Percentiles rank a stretch among this genome's conserved stretches.
Conservation (phyloP, 805 yeast genomes). For the Dipodascopsis tothii region DNA sequence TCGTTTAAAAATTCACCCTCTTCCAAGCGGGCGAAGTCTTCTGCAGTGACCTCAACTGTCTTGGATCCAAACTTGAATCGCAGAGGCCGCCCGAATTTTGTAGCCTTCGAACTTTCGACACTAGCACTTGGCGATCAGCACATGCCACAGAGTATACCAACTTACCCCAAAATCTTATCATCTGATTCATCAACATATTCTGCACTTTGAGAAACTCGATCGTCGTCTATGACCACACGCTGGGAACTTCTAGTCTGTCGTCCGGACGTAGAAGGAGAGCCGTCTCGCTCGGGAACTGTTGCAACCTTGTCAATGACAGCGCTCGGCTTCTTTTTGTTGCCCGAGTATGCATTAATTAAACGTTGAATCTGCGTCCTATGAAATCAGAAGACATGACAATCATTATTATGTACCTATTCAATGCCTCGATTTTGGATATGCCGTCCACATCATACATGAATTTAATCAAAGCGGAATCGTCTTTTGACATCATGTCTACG, state of each 20-base stretch:
- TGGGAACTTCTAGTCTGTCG: not conserved
- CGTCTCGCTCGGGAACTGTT: too few species aligned
- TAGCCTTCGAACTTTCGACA: not conserved
- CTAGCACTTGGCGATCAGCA: not conserved
- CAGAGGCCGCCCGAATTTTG: constrained; percentile 10
- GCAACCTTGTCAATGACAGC: too few species aligned
- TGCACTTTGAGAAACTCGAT: not conserved
- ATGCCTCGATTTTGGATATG: constrained; percentile 1
- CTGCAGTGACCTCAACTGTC: constrained; percentile 49
- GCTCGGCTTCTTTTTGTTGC: not conserved
- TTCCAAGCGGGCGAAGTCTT: constrained; percentile 72
- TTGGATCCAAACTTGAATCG: constrained; percentile 42
- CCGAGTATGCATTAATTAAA: not conserved
- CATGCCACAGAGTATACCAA: not conserved
- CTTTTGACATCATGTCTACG: constrained; percentile 1
- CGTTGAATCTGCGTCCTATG: too few species aligned
- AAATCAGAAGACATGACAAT: too few species aligned
- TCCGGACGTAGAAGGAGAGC: too few species aligned
- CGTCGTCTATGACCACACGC: not conserved
- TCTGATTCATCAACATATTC: not conserved
- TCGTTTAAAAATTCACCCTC: constrained; percentile 88
- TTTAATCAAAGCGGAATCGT: constrained; percentile 1
- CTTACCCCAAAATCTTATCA: constrained; percentile 13
- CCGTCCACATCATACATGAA: constrained; percentile 4
- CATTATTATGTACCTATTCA: too few species aligned